These are phyloP conservation scores for Salmacisia buchloeana DNA, from an alignment of 1,284 basidiomycete species.

Conservation along the genomic window DNA sequence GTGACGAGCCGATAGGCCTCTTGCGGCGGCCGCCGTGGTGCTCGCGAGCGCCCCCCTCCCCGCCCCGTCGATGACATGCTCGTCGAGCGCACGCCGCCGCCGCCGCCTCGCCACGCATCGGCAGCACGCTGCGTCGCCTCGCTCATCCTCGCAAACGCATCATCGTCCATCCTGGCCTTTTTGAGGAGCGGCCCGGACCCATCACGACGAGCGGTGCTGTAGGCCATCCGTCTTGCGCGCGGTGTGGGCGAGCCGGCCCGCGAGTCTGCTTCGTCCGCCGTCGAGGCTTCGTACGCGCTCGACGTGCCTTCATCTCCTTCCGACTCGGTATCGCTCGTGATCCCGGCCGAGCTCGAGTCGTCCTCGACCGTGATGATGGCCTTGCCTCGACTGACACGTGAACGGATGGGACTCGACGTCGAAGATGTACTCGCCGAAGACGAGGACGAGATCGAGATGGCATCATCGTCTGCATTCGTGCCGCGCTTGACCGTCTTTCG, in stretches of 20 bases:
- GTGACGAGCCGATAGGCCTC: not conserved
- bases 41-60: not conserved
- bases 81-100: not conserved
- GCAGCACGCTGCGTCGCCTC: not conserved
- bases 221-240: not conserved
- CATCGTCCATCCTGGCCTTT: not conserved
- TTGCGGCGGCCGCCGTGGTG: not conserved
- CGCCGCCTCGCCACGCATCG: not conserved
- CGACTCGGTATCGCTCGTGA: constrained; percentile 6
- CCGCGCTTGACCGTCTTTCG: not conserved
- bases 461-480: not conserved
- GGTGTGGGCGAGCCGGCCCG: not conserved
- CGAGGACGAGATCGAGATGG: not conserved
- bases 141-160: not conserved
- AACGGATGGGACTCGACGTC: not conserved
- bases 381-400: no score
- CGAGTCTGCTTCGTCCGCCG: not conserved
- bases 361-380: not conserved
- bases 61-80: not conserved
- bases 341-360: not conserved
- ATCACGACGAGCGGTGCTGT: no score
- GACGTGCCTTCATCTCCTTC: not conserved
- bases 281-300: not conserved
- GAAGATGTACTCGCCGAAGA: not conserved
- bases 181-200: no score